Conservation (phyloP, 257 asterid species). For the Solanum gandarillasii region DNA sequence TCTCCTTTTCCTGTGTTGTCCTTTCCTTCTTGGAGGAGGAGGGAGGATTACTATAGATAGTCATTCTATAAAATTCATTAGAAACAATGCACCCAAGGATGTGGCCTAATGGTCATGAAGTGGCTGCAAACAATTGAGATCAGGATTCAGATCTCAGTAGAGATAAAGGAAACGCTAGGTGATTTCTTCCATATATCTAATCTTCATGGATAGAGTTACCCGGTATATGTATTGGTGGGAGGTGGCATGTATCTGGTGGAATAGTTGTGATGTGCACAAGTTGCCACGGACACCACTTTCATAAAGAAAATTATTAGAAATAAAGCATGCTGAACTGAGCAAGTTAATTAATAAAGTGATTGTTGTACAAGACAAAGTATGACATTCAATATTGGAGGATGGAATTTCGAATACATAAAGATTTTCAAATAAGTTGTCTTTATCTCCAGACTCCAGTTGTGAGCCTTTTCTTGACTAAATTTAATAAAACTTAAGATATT, state of each 20-base stretch:
- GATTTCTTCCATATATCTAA: neutral
- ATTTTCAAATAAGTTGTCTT: neutral
- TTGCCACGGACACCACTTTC: neutral
- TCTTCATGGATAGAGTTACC: neutral
- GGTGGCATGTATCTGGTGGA: neutral
- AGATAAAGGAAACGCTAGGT: neutral
- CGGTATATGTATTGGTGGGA: neutral
- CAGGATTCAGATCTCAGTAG: neutral
- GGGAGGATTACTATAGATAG: neutral
- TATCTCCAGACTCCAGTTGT: neutral
- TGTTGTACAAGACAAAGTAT: neutral
- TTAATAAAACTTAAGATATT: neutral
- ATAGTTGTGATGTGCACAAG: neutral
- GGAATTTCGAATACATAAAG: neutral
- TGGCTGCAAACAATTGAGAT: neutral
- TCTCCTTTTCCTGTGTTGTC: neutral
- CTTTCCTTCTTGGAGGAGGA: neutral
- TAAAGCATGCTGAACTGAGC: neutral
- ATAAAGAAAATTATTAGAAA: neutral
- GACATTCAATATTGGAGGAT: neutral
- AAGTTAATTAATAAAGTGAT: neutral
- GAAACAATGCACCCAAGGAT: neutral
- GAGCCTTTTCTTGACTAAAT: neutral
- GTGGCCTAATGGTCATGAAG: neutral
- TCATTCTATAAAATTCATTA: neutral